These are phyloP conservation scores for Talaromyces trachyspermus DNA, from an alignment of 495 filamentous ascomycete species.

Conservation along the genomic window DNA sequence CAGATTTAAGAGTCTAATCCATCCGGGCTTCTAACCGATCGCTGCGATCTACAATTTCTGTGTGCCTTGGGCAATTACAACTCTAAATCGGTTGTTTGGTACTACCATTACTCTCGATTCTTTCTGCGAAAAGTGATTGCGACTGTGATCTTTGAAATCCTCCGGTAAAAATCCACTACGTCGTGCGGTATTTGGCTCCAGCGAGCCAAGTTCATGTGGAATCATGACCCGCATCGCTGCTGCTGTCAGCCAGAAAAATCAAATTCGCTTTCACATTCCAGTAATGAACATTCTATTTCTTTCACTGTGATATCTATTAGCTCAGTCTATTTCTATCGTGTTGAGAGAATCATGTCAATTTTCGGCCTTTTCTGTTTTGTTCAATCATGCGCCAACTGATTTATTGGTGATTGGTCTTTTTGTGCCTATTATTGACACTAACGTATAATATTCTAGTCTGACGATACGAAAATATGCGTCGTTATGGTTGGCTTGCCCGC, in stretches of 20 bases:
- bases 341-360: no score
- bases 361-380: constrained; percentile 3
- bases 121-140: no score
- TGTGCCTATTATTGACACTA: background rate
- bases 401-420: background rate
- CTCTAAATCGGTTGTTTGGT: no score
- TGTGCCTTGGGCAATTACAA: no score
- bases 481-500: constrained; percentile 97
- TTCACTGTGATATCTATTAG: constrained; percentile 5
- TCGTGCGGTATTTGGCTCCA: background rate
- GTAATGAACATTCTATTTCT: constrained; percentile 4
- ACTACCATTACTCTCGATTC: no score
- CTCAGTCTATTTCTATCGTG: constrained; percentile 4
- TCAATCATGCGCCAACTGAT: background rate
- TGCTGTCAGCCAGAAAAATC: background rate
- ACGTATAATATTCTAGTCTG: constrained; percentile 51
- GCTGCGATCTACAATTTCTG: no score
- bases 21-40: no score
- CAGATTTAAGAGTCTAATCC: no score
- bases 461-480: constrained; percentile 94
- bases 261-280: constrained; percentile 6
- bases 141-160: no score
- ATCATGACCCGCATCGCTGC: constrained; percentile 4
- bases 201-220: background rate
- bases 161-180: background rate